Evolutionary conservation across 345 rosid species (phyloP), one percentile per base, ranked within the genome.

Genomic region (Rhizophora apiculata): DNA sequence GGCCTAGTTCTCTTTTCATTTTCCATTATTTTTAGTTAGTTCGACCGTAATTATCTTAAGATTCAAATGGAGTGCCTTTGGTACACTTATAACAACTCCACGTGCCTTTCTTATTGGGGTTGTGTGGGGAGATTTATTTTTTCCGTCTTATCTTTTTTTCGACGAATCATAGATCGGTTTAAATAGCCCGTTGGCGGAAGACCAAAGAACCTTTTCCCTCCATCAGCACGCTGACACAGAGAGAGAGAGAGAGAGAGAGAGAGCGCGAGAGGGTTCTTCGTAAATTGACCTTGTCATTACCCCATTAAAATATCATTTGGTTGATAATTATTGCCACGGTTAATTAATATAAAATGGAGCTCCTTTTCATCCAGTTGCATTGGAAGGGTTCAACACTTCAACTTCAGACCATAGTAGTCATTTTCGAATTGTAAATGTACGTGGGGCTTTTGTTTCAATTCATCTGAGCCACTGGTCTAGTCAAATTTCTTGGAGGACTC

Each of bases 41-140:
- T 56, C 52, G 36, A 43, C n/a, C 54, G 6, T 27, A 57, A 24
- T 24, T 4, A 5, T 51, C 36, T 61, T 58, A 51, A 58, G 70
- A 62, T 82, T 79, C 79, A 79, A 78, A 72, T 72, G 72, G 52
- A 7, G 20, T 63, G 34, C 56, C 21, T 31, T 46, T 54, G 48
- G 20, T 24, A 39, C 60, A 70, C 70, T 68, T 63, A 66, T 76
- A 82, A 68, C 82, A 8, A 73, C 82, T 68, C 79, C 85, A 73
- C 81, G 68, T 79, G 85, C 78, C 65, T 70, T 69, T 52, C 63
- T 43, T 4, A 32, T 48, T 46, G 26, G 55, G 72, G 66, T 59
- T 29, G 1, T 27, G 61, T 65, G 64, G 16, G 63, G 66, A 37
- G 13, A 37, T 1, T 37, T 9, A 1, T 37, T 3, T 60, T 15